Base-by-base conservation (phyloP, 2,329 filamentous ascomycete genomes). In the Bipolaris sorokiniana region DNA sequence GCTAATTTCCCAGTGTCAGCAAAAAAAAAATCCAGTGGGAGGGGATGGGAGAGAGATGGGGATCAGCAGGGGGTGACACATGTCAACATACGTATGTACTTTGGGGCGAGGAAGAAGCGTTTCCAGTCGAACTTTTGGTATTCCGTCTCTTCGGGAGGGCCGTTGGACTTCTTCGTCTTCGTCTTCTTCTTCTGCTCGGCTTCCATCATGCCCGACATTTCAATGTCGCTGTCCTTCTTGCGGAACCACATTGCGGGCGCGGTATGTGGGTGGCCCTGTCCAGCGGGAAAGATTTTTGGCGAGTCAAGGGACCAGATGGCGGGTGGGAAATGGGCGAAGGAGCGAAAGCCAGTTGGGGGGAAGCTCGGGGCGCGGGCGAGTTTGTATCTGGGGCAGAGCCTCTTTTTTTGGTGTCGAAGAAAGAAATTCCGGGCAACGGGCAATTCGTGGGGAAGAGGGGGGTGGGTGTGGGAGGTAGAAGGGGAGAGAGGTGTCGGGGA, bases 71-170 rank as follows among this genome's bases (percentile, higher is more conserved):
- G 26, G 6, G 28, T n/a, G 36, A 22, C 36, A 33, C 16, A 37
- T 37, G 36, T 7, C 9, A 28, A 47, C 72, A 40, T 68, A 74
- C 73, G 72, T 63, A 75, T 70, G 61, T 75, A 74, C 51, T 74
- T 75, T 22, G 70, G 71, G 10, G 70, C 64, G 2, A 74, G 48
- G 38, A 74, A 71, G 42, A 74, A 56, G 54, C 66, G 72, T 53
- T 70, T 74, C 73, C 73, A 75, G 51, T 74, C 66, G 20, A 74
- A 61, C 10, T 70, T 66, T 37, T 58, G 57, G 54, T 75, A 75
- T 40, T 74, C 67, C 28, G 73, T 75, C 23, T 75, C 69, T 53
- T 72, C 67, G 7, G 64, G 61, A 26, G 55, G 55, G 3, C 55
- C 55, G 18, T 67, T 59, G 5, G 59, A 31, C 7, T 56, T 49